A percentile compares a stretch with the other conserved stretches of the same genome.
Evolutionary conservation across 106 monocot genomes (phyloP).

Genomic region (Gastrodia elata): DNA sequence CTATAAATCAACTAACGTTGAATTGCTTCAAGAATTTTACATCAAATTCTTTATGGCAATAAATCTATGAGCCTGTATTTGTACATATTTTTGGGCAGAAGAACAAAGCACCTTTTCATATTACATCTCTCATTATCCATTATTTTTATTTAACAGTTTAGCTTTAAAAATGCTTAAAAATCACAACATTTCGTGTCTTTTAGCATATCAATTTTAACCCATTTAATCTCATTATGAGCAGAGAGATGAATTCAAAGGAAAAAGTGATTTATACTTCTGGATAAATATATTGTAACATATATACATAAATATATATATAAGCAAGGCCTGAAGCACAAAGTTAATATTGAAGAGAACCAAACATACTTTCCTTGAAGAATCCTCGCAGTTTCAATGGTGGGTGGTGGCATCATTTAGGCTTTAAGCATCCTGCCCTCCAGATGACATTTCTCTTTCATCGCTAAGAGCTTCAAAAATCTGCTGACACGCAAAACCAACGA

Average conservation of each 20-base stretch:
- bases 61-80: too few species aligned
- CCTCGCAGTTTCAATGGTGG: neutral
- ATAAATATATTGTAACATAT: too few species aligned
- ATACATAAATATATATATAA: too few species aligned
- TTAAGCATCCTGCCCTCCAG: neutral
- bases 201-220: neutral
- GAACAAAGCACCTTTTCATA: too few species aligned
- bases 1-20: neutral
- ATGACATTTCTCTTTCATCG: neutral
- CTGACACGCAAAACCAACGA: neutral
- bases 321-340: too few species aligned
- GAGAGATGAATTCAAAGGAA: neutral
- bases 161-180: too few species aligned
- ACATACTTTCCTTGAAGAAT: neutral
- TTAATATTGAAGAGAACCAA: constrained; percentile 1
- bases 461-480: constrained; percentile 5
- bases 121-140: too few species aligned
- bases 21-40: neutral
- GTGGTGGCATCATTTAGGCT: neutral
- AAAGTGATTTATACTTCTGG: neutral
- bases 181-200: too few species aligned
- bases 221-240: neutral
- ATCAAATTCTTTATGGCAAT: neutral
- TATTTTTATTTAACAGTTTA: too few species aligned
- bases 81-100: too few species aligned